Evolutionary conservation across 2,329 filamentous ascomycete genomes (phyloP), one percentile per base, ranked within the genome.

Genomic region (Diaporthe citriasiana): DNA sequence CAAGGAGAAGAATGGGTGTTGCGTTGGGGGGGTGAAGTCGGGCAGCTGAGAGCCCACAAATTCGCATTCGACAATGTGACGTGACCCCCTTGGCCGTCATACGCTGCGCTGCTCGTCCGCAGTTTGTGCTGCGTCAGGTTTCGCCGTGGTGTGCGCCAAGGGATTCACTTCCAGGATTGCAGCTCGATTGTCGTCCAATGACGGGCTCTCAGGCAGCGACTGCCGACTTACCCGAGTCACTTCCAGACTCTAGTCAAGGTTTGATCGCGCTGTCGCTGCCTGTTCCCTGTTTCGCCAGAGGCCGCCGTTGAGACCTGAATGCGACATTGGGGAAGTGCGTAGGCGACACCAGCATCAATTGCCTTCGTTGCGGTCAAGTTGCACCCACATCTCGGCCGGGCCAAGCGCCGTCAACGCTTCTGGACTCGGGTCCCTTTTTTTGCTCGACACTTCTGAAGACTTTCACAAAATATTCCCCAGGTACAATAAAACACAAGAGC

Each of bases 111-210:
- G 63, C 63, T 40, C 19, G 45, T 53, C 63, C 33, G 33, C 63
- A 53, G 47, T 68, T 3, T 53, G 45, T 45, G 17, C 35, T 53
- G 63, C 45, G n/a, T 50, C 33, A 68, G 47, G 63, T 68, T 53
- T 68, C 33, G 47, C 63, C 33, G 47, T 12, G 45, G 47, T 40
- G 63, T 40, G 47, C 47, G 63, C 63, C 47, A 68, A 68, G 63
- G 63, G 63, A 53, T 53, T 68, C 63, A 68, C 63, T 68, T 53
- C 63, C 63, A 68, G 63, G 63, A 68, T 68, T 68, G 22, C 63
- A 27, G 47, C 63, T 68, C 30, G 15, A 68, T 2, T 40, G 63
- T 22, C 47, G 40, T 53, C 63, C 63, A 68, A 68, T 68, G 63
- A 68, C 63, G 63, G 33, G 8, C 15, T 4, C 47, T 25, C n/a